phyloP scores from a whole-genome alignment of 1,284 basidiomycete genomes.

The Ustilago bromivora region DNA sequence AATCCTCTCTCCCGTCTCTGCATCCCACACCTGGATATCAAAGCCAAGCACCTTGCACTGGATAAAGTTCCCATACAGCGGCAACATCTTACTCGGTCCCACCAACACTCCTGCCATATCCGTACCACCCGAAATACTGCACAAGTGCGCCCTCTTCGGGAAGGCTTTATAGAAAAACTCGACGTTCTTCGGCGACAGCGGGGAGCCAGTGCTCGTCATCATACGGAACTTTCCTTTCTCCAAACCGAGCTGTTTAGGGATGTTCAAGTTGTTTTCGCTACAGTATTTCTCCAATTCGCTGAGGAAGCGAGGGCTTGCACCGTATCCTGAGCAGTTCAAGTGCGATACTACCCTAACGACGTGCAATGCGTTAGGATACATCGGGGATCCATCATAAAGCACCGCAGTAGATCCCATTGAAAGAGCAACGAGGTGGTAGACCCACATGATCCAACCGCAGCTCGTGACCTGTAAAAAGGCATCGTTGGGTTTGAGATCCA shows the following conservation, averaged over 20 bases:
- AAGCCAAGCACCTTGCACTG: conserved; percentile 66
- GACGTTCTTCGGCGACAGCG: conserved; percentile 60
- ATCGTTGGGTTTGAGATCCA: conserved; percentile 57
- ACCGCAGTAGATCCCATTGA: conserved; percentile 61
- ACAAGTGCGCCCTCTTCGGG: conserved; percentile 38
- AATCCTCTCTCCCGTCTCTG: conserved; percentile 48
- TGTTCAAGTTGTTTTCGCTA: conserved; percentile 14
- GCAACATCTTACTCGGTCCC: conserved; percentile 57
- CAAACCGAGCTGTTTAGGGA: conserved; percentile 41
- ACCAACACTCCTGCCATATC: conserved; percentile 67
- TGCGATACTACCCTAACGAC: conserved; percentile 60
- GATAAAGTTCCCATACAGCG: conserved; percentile 65
- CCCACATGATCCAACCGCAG: conserved; percentile 68
- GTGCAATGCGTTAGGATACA: conserved; percentile 61
- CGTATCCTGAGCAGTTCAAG: conserved; percentile 62
- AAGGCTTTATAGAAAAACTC: conserved; percentile 62
- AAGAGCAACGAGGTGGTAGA: conserved; percentile 59
- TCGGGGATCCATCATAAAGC: conserved; percentile 67
- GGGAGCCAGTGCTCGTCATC: conserved; percentile 66
- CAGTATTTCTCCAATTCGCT: conserved; percentile 49
- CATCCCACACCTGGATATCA: conserved; percentile 60
- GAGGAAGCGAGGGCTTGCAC: conserved; percentile 61
- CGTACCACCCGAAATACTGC: conserved; percentile 63
- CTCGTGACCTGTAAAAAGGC: conserved; percentile 65
- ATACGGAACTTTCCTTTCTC: conserved; percentile 45